phyloP scores from a whole-genome alignment of 106 monocot genomes.

The Chionographis japonica region DNA sequence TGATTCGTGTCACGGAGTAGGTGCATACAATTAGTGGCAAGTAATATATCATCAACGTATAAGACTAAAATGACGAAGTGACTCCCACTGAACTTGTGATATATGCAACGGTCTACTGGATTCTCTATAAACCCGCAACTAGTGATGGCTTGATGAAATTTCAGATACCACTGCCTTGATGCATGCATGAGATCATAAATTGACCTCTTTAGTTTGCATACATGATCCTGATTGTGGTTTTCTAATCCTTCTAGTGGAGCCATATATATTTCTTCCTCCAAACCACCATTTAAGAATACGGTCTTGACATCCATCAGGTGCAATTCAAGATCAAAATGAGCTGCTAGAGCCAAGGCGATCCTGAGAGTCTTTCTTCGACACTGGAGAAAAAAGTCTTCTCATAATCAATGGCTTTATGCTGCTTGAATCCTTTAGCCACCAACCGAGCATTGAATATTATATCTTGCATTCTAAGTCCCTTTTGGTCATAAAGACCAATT shows the following conservation, averaged over 20 bases:
- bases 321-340: neutral
- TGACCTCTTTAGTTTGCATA: neutral
- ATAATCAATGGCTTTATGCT: neutral
- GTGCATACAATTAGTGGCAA: neutral
- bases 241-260: neutral
- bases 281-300: neutral
- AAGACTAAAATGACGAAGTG: neutral
- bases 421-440: neutral
- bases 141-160: neutral
- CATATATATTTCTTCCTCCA: neutral
- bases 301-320: neutral
- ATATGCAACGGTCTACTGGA: neutral
- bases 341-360: neutral
- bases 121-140: neutral
- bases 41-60: neutral
- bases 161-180: neutral
- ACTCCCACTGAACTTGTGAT: constrained; percentile 5
- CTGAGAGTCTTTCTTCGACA: neutral
- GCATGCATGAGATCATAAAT: neutral
- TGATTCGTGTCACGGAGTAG: neutral
- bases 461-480: neutral
- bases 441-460: too few relatives aligned
- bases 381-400: neutral
- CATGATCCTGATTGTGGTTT: neutral
- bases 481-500: neutral